Conservation (phyloP, 768 basidiomycete species). For the Rickenella mellea region DNA sequence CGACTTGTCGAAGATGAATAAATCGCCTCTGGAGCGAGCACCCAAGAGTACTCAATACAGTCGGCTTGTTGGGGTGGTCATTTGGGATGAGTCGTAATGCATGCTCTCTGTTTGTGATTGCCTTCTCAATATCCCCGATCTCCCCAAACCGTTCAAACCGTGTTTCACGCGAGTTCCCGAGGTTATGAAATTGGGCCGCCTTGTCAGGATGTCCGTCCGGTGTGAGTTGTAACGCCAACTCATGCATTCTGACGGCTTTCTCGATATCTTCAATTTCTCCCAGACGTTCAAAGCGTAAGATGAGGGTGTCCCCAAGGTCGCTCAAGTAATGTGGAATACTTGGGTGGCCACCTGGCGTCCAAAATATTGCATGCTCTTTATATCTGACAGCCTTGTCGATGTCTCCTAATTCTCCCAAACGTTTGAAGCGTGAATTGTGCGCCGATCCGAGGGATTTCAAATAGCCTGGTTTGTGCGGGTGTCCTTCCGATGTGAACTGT, state of each 20-base stretch:
- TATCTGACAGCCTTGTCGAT: constrained; percentile 7
- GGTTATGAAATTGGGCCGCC: constrained; percentile 2
- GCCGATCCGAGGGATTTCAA: constrained; percentile 3
- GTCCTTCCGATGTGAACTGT: too few species aligned
- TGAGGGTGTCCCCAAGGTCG: constrained; percentile 13
- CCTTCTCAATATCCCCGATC: constrained; percentile 1
- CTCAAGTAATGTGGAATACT: too few species aligned
- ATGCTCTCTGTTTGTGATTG: not conserved
- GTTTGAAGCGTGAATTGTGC: constrained; percentile 3
- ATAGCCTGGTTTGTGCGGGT: not conserved
- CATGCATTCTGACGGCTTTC: constrained; percentile 14
- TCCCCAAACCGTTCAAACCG: not conserved
- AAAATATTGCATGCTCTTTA: constrained; percentile 3
- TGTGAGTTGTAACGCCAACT: constrained; percentile 7
- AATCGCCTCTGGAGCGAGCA: too few species aligned
- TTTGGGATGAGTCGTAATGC: not conserved
- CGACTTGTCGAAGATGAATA: too few species aligned
- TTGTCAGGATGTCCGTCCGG: constrained; percentile 3
- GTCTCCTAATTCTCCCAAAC: constrained; percentile 3
- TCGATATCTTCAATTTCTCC: constrained; percentile 13
- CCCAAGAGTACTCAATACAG: too few species aligned
- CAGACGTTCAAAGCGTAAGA: constrained; percentile 13
- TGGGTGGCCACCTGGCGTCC: constrained; percentile 6
- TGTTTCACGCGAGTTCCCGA: constrained; percentile 1
- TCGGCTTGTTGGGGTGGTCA: too few species aligned